Evolutionary conservation across 2,329 filamentous ascomycete species (phyloP), one percentile per base, ranked within the genome.

Genomic region (Fusarium mexicanum): DNA sequence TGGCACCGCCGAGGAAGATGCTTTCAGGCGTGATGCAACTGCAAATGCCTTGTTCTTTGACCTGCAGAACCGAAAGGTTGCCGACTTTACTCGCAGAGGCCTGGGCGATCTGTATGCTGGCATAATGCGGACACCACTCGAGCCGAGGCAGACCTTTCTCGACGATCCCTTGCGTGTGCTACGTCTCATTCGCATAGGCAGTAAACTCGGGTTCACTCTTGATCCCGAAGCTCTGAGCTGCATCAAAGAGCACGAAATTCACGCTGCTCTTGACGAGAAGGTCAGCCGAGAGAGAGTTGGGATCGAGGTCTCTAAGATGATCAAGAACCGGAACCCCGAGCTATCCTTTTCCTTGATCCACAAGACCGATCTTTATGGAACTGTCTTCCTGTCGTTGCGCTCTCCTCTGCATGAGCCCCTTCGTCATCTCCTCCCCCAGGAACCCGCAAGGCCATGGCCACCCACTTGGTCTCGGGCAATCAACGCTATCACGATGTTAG

Each of bases 91-190:
- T 29, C 12, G 47, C 47, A 61, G 35, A 44, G 59, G 47, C 18
- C 59, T 61, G 26, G 59, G 38, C 16, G 59, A 61, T 35, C 18
- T 61, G 38, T 38, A 41, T 20, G 29, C 47, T 29, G 47, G 59
- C n/a, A 61, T 55, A 33, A 55, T 55, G 38, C 38, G 59, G 38
- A 61, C 59, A n/a, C 59, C 59, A 54, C 59, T 61, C 7, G 38
- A 54, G 38, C 47, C 59, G 8, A 61, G 37, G 38, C 59, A 54
- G 17, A 55, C 47, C 11, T 62, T 62, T 37, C 47, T 62, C 48
- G 59, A 62, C 14, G 59, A 62, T 29, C 59, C 48, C 18, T 55
- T 62, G 26, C 35, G 59, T 18, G 47, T 61, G 18, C n/a, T 61
- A 17, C 59, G 59, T 8, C 18, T 53, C n/a, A 53, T 53, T 4